Evolutionary conservation across 805 yeast species (phyloP).

Genomic region (Grigorovia humatica): DNA sequence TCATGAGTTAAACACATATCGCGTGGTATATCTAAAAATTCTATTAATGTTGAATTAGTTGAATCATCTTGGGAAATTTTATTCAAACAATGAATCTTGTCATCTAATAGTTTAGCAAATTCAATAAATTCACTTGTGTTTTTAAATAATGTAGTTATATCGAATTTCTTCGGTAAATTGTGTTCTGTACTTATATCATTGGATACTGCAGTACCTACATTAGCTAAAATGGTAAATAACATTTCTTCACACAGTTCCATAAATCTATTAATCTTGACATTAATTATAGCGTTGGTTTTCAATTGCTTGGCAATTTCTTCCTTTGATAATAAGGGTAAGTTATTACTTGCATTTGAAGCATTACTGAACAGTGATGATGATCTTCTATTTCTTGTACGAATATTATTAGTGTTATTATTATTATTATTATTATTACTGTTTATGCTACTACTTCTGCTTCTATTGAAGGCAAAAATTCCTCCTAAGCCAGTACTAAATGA

Average conservation of each 20-base stretch:
- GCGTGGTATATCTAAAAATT: conserved; percentile 18
- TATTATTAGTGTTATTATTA: background rate
- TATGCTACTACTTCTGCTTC: conserved; percentile 16
- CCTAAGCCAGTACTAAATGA: conserved; percentile 27
- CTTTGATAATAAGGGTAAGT: conserved; percentile 22
- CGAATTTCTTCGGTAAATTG: conserved; percentile 8
- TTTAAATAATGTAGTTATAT: conserved; percentile 19
- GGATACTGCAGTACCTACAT: conserved; percentile 26
- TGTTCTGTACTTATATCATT: conserved; percentile 1
- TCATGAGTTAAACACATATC: conserved; percentile 6
- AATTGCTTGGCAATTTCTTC: conserved; percentile 24
- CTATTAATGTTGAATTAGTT: conserved; percentile 11
- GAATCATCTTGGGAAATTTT: conserved; percentile 13
- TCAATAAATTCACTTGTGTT: conserved; percentile 27
- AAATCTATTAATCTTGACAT: conserved; percentile 19
- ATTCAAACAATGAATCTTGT: conserved; percentile 15
- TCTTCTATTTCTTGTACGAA: conserved; percentile 17
- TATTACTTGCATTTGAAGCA: conserved; percentile 11
- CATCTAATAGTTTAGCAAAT: conserved; percentile 18
- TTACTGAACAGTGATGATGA: conserved; percentile 24
- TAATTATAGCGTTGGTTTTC: conserved; percentile 17
- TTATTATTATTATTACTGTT: background rate
- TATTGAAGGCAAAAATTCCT: conserved; percentile 27
- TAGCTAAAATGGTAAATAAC: conserved; percentile 20
- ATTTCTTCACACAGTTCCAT: conserved; percentile 26